Evolutionary conservation across 2,329 filamentous ascomycete genomes (phyloP), one percentile per base, ranked within the genome.

Genomic region (Cladosporium oxysporum): DNA sequence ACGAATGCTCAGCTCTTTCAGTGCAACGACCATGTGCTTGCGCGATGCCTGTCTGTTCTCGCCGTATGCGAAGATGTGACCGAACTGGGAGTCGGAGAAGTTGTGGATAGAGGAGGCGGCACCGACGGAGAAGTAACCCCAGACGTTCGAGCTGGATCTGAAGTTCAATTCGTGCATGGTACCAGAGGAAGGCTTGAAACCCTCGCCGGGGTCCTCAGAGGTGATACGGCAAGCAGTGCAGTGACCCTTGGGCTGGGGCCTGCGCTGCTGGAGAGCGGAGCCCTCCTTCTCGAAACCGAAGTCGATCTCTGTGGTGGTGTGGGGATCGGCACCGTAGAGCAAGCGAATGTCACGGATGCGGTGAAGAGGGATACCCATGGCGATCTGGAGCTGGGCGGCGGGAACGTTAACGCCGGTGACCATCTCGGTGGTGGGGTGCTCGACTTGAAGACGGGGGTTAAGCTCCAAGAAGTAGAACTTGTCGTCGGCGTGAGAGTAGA

Each of bases 141-240:
- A 99, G 65, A 98, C 95, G 73, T 99, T 99, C 69, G 95, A 98
- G 79, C 93, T 97, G 83, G 91, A 96, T 77, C 95, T 88, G 88
- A 99, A 99, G 85, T 99, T 99, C 76, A 99, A 84, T 77, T 99
- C 95, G 83, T 98, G 95, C 88, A 99, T 96, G 62, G 94, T 96
- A 88, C 95, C 95, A 76, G 94, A 96, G 55, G 95, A 99, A 66
- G 95, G 95, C 87, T 99, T 99, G 88, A 99, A 99, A 62, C 95
- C 95, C 85, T 99, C 95, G 75, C 96, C 95, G 11, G 95, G 95
- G 78, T 99, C 95, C 80, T 99, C 95, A 0, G 95, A 99, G 29
- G 95, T 99, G 81, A 99, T 99, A 87, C 95, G 92, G 83, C 95
- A 99, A 69, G 95, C 95, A 29, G 96, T 99, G 73, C 92, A 96